Conservation (phyloP, 108 stramenopile species). For the Nitzschia inconspicua region DNA sequence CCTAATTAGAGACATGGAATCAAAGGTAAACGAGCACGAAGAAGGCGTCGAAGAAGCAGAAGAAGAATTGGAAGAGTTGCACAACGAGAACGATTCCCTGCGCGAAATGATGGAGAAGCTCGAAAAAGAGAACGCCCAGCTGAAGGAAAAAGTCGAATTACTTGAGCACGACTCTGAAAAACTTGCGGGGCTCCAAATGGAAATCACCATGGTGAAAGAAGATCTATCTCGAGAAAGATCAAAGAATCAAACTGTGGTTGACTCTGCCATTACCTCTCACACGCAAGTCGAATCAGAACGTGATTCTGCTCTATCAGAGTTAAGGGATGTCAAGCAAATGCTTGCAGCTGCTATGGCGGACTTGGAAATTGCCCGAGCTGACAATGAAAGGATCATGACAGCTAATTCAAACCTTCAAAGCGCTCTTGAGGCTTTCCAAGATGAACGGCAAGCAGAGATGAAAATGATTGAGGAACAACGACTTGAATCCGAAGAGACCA, state of each 20-base stretch:
- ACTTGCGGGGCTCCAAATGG: constrained; percentile 62
- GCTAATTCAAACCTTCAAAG: constrained; percentile 72
- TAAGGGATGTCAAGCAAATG: constrained; percentile 67
- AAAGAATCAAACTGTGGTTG: constrained; percentile 37
- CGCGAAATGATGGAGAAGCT: constrained; percentile 48
- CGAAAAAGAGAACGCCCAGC: constrained; percentile 46
- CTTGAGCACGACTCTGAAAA: constrained; percentile 53
- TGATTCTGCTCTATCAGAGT: constrained; percentile 56
- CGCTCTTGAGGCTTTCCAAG: constrained; percentile 83
- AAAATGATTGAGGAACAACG: constrained; percentile 68
- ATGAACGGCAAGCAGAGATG: constrained; percentile 82
- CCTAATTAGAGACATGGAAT: constrained; percentile 21
- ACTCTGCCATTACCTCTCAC: constrained; percentile 35
- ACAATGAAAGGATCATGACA: constrained; percentile 58
- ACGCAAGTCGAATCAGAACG: constrained; percentile 54
- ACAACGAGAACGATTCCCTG: constrained; percentile 73
- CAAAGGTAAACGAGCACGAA: constrained; percentile 38
- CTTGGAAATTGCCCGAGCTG: constrained; percentile 71
- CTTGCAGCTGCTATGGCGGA: constrained; percentile 71
- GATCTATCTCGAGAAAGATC: constrained; percentile 62
- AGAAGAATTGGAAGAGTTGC: constrained; percentile 58
- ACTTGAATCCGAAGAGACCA: constrained; percentile 53
- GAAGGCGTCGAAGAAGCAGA: constrained; percentile 42
- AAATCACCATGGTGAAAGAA: constrained; percentile 76
- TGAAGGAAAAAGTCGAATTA: constrained; percentile 44